Evolutionary conservation across 2,329 filamentous ascomycete species (phyloP), one percentile per base, ranked within the genome.

Genomic region (Amphichorda felina): DNA sequence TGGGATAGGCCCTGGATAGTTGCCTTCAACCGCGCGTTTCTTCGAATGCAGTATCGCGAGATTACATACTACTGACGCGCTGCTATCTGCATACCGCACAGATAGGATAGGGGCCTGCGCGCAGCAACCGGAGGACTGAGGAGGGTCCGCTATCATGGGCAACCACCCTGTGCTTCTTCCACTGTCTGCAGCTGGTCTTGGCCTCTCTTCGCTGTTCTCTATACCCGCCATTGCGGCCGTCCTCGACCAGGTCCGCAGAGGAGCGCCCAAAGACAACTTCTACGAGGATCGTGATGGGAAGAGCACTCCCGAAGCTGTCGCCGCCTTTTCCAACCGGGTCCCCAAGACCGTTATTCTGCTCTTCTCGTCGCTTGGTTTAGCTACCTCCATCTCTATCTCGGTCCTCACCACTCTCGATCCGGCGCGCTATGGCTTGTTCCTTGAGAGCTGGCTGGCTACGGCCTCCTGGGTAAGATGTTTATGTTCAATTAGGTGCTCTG

Each of bases 221-320:
- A 34, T 59, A 6, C 63, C 63, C 8, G 56, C 57, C 28, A 24
- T 61, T 16, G 39, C 50, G 26, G 51, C 54, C 30, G 44, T 60
- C 25, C 25, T 54, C 31, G 43, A 44, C 22, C 61, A 64, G 39
- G 39, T 54, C 25, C 55, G 53, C 22, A 46, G 50, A 27, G 52
- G 53, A 17, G 50, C 49, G 4, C 53, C 57, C 8, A 57, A 57
- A 38, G 59, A 68, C 28, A 57, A 66, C 9, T 59, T 66, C 10
- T 87, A 87, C 48, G 61, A 76, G 45, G 82, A 88, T 48, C 58
- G 67, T 41, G 82, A 88, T 55, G 82, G 82, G 33, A 64, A 69
- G 42, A 79, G 78, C 22, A 80, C 75, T 0, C 65, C 72, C 28
- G 75, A 80, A 48, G 75, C 76, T 2, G 51, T 75, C 35, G 65